Base-by-base conservation (phyloP, 768 basidiomycete genomes). In the Macrolepiota dolichaula region DNA sequence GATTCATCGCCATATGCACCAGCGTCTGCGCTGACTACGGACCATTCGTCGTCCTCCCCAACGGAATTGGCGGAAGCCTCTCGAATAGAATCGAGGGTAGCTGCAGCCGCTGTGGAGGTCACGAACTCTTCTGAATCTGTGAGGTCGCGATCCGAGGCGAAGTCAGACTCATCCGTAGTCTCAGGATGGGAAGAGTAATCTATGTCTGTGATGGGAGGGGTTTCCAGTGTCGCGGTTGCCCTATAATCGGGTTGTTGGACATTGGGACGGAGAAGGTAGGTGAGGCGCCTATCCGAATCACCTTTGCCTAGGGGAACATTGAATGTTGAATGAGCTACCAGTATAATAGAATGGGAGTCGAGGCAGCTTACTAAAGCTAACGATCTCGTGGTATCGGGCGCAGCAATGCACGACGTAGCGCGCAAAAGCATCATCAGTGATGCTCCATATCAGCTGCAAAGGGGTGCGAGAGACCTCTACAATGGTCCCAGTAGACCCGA, bases 381-480 rank as follows among this genome's bases (percentile, higher is more conserved):
- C 87, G 62, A 94, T 72, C 61, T 85, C 85, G 70, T 92, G 84
- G 72, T 88, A 93, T 38, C 91, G 79, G 44, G 91, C 90, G 61
- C 89, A 87, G 65, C 91, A 93, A 64, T 94, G 92, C 5, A 93
- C 85, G 50, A 93, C 83, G 66, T 91, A 93, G 35, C 92, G 81
- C 29, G 88, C 85, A 74, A 92, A 93, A 0, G 85, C 78, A 67
- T 91, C 88, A 59, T 88, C 81, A 4, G 76, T 67, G 62, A 88
- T 85, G n/a, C 76, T 79, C 92, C 92, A 94, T 3, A 92, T 79
- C 19, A 93, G 78, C 69, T 86, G 82, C 11, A 83, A 72, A 0
- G 88, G 85, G 6, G 86, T 86, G 24, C 89, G 76, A 3, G 79
- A 80, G 12, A 93, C 77, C 67, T 94, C 91, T n/a, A 75, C 72